These are phyloP conservation scores for Lolium perenne DNA, from an alignment of 176 grass and related monocot species.

Conservation along the genomic window DNA sequence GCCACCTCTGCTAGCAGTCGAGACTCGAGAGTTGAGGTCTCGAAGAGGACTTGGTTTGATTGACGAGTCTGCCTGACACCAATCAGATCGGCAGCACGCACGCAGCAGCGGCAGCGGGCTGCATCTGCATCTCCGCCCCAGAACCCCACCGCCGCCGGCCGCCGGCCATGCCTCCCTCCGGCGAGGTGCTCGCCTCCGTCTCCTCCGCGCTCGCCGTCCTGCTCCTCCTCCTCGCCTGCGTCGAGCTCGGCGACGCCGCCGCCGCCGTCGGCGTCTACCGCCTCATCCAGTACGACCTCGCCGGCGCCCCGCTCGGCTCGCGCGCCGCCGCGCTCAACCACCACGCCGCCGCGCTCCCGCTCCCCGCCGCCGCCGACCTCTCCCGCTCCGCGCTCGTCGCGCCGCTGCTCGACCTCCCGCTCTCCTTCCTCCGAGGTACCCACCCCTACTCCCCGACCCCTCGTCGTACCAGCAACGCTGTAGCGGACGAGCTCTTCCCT, in stretches of 20 bases:
- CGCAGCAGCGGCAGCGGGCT: background rate
- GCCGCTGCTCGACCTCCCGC: constrained; percentile 78
- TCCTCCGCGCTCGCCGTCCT: constrained; percentile 66
- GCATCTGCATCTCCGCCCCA: constrained; percentile 46
- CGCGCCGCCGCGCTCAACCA: constrained; percentile 72
- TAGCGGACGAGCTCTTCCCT: background rate
- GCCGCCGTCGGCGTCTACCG: constrained; percentile 91
- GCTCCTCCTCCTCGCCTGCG: constrained; percentile 82
- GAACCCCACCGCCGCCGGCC: too few relatives aligned
- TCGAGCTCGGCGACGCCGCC: constrained; percentile 87
- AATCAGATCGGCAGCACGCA: constrained; percentile 21
- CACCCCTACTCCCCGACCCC: background rate
- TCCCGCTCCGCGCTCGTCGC: constrained; percentile 81
- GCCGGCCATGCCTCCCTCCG: constrained; percentile 46
- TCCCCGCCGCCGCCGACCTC: constrained; percentile 74
- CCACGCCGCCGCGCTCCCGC: constrained; percentile 65
- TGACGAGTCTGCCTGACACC: constrained; percentile 21
- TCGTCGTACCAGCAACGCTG: background rate
- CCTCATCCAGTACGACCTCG: constrained; percentile 97
- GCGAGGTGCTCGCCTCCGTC: constrained; percentile 54
- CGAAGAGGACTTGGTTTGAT: constrained; percentile 18
- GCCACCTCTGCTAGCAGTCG: background rate
- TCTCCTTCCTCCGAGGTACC: constrained; percentile 81
- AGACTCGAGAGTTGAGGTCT: background rate
- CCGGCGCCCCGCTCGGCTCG: constrained; percentile 67